Percentiles rank a stretch among this genome's conserved stretches.
These are phyloP conservation scores for Leptographium wingfieldii DNA, from an alignment of 2,329 filamentous ascomycete species.

Conservation along the genomic window DNA sequence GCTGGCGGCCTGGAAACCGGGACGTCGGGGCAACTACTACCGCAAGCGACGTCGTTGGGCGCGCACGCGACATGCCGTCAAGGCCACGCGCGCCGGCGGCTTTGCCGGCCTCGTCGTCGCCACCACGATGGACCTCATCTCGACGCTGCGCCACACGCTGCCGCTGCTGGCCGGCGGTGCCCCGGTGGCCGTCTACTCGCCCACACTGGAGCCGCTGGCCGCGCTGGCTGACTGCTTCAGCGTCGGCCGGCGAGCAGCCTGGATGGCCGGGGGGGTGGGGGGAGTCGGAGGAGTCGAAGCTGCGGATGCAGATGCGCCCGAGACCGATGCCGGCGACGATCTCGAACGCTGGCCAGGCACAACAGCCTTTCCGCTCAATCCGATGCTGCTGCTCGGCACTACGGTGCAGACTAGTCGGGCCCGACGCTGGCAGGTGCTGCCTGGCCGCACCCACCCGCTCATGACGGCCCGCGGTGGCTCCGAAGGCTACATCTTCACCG, in stretches of 20 bases:
- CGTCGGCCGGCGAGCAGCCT: conserved; percentile 66
- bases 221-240: conserved; percentile 74
- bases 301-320: too few species aligned
- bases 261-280: conserved; percentile 20
- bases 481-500: conserved; percentile 85
- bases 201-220: conserved; percentile 65
- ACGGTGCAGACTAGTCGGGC: conserved; percentile 70
- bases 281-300: background rate
- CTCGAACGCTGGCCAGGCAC: conserved; percentile 44
- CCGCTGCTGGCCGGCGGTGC: conserved; percentile 75
- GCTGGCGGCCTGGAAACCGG: conserved; percentile 62
- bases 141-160: conserved; percentile 60
- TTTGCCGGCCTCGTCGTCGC: conserved; percentile 79
- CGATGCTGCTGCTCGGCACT: conserved; percentile 67
- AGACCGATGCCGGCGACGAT: conserved; percentile 22
- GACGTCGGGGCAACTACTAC: conserved; percentile 72
- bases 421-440: conserved; percentile 79
- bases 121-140: conserved; percentile 67
- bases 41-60: conserved; percentile 80
- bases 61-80: conserved; percentile 57
- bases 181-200: conserved; percentile 74
- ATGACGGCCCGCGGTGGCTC: conserved; percentile 84
- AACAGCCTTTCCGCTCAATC: conserved; percentile 77
- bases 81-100: conserved; percentile 59
- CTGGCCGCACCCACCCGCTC: conserved; percentile 79